Base-by-base conservation (phyloP, 495 filamentous ascomycete species). In the Penicillium longicatenatum region DNA sequence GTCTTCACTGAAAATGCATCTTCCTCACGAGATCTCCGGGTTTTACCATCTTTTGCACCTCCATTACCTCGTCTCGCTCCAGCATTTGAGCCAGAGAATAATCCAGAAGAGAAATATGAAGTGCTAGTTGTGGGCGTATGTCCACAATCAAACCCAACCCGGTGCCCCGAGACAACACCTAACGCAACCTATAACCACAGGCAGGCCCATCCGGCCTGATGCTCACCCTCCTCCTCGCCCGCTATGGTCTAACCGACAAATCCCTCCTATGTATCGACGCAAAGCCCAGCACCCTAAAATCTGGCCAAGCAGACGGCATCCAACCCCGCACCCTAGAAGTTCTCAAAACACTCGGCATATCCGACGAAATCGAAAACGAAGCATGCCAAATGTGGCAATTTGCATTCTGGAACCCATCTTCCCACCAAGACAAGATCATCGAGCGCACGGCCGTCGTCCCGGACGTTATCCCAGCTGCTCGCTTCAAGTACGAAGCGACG, bases 301-400 rank as follows among this genome's bases (percentile, higher is more conserved):
- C 75, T 5, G 85, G 86, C 3, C 86, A 88, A 66, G 86, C 86
- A n/a, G 86, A 89, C 67, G 86, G 86, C 9, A 70, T 87, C 4
- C 77, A 84, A 63, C 76, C 77, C 29, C 83, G 87, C 14, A 87
- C 79, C 12, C 69, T 88, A 5, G 87, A 89, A 67, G 87, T 88
- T 12, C 78, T 90, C 9, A 74, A 77, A 54, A 73, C 70, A 6
- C 67, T 76, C 0, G 71, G 70, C 3, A 55, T 76, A 1, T 64
- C 60, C 0, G 73, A 76, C 56, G 73, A 76, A 50, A 71, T 76
- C 44, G 63, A 74, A 22, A 65, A 57, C 10, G 73, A 72, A 51
- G 73, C 69, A 2, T 73, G 69, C 43, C 69, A 75, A 37, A 70
- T 75, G 69, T 67, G 64, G 64, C 64, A 67, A 61, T 72, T 78